A percentile compares a stretch with the other conserved stretches of the same genome.
Evolutionary conservation across 768 basidiomycete species (phyloP).

Genomic region (Leccinum subgranulosum): DNA sequence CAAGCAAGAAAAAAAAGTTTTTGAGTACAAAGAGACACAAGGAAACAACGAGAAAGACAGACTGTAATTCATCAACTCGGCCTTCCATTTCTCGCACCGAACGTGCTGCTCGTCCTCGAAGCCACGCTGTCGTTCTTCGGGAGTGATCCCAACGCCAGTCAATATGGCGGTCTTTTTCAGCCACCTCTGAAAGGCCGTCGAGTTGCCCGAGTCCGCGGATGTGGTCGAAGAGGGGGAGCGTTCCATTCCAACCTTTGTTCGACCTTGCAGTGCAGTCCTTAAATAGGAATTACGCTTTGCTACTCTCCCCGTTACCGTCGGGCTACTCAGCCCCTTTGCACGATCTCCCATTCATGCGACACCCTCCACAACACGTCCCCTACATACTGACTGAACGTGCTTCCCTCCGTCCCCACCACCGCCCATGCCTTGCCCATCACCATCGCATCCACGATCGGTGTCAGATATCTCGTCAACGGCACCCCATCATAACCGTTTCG

Average conservation of each 20-base stretch:
- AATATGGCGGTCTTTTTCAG: slow-evolving; percentile 43
- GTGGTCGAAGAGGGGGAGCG: slow-evolving; percentile 20
- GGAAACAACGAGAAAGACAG: slow-evolving; percentile 29
- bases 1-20: not conserved
- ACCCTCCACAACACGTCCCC: slow-evolving; percentile 64
- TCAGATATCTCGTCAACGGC: slow-evolving; percentile 42
- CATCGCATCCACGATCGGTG: slow-evolving; percentile 70
- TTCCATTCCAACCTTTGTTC: slow-evolving; percentile 27
- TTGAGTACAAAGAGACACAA: slow-evolving; percentile 8
- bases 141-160: slow-evolving; percentile 49
- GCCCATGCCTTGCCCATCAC: slow-evolving; percentile 55
- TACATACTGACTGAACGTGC: slow-evolving; percentile 73
- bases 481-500: slow-evolving; percentile 49
- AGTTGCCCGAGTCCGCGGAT: slow-evolving; percentile 21
- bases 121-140: slow-evolving; percentile 39
- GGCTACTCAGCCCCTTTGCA: slow-evolving; percentile 40
- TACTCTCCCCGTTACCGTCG: not conserved
- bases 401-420: slow-evolving; percentile 68
- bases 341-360: slow-evolving; percentile 51
- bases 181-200: slow-evolving; percentile 48
- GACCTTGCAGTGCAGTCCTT: not conserved
- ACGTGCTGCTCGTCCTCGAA: slow-evolving; percentile 37
- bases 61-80: slow-evolving; percentile 69
- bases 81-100: slow-evolving; percentile 68
- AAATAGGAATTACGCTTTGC: slow-evolving; percentile 6